phyloP scores from a whole-genome alignment of 306 rosid genomes.

The Ziziphus jujuba region DNA sequence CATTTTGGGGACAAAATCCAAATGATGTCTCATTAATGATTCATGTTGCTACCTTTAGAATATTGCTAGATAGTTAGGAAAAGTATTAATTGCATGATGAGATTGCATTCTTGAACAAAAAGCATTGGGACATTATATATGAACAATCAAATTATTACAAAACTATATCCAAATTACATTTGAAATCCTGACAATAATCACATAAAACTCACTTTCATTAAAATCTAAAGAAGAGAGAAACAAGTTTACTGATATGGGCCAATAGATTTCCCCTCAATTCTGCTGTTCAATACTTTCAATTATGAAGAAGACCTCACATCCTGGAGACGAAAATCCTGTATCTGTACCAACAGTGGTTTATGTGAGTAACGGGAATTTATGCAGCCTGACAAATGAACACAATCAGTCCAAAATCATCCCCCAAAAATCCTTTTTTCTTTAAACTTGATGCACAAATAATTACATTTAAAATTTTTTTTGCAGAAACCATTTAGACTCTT shows the following conservation, averaged over 20 bases:
- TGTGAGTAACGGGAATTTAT: not conserved
- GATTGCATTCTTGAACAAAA: not conserved
- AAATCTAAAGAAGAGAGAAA: not conserved
- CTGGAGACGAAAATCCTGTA: conserved; percentile 39
- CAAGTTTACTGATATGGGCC: not conserved
- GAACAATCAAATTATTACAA: conserved; percentile 7
- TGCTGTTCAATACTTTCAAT: conserved; percentile 20
- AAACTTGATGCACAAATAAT: too few relatives aligned
- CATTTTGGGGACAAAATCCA: too few relatives aligned
- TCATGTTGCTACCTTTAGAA: too few relatives aligned
- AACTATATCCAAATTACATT: not conserved
- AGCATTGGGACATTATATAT: conserved; percentile 9
- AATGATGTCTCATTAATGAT: too few relatives aligned
- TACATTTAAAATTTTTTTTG: too few relatives aligned
- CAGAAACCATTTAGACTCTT: too few relatives aligned
- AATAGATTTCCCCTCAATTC: not conserved
- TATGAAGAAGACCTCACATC: conserved; percentile 39
- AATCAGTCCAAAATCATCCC: too few relatives aligned
- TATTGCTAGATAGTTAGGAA: too few relatives aligned
- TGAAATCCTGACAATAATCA: not conserved
- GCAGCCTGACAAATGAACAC: not conserved
- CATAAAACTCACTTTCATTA: not conserved
- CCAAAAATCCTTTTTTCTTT: too few relatives aligned
- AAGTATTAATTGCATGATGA: too few relatives aligned
- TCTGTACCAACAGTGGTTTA: conserved; percentile 34